Conservation (phyloP, 305 asterid genomes). For the Solanum chacoense region DNA sequence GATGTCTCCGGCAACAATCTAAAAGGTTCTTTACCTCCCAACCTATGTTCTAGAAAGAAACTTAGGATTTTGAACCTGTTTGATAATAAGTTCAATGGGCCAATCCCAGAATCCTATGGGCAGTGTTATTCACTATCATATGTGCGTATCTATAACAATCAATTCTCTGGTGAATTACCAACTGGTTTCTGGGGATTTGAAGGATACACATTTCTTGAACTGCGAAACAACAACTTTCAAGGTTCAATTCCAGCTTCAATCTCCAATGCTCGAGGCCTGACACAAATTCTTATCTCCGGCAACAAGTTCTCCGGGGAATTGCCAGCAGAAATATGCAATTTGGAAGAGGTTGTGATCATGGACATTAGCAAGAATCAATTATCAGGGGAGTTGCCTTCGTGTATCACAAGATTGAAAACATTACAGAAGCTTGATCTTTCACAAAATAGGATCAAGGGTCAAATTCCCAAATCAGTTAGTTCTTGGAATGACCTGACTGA, state of each 20-base stretch:
- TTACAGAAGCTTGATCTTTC: conserved; percentile 42
- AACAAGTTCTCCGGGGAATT: conserved; percentile 46
- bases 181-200: conserved; percentile 47
- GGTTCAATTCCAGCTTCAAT: conserved; percentile 44
- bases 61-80: conserved; percentile 34
- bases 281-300: conserved; percentile 32
- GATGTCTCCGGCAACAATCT: conserved; percentile 61
- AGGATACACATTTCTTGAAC: conserved; percentile 33
- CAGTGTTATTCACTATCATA: conserved; percentile 41
- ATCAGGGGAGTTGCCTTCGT: conserved; percentile 51
- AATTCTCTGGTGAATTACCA: conserved; percentile 47
- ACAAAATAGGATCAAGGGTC: conserved; percentile 40
- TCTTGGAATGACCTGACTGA: conserved; percentile 42
- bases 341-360: conserved; percentile 29
- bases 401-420: conserved; percentile 31
- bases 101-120: conserved; percentile 59
- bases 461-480: conserved; percentile 34
- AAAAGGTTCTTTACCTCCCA: conserved; percentile 59
- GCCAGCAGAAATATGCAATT: conserved; percentile 40
- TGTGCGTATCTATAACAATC: conserved; percentile 41
- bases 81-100: conserved; percentile 52
- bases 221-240: conserved; percentile 35
- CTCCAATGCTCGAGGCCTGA: conserved; percentile 29
- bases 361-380: conserved; percentile 45
- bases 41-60: conserved; percentile 39